These are phyloP conservation scores for Gentiana macrophylla DNA, from an alignment of 257 asterid genomes.

Conservation along the genomic window DNA sequence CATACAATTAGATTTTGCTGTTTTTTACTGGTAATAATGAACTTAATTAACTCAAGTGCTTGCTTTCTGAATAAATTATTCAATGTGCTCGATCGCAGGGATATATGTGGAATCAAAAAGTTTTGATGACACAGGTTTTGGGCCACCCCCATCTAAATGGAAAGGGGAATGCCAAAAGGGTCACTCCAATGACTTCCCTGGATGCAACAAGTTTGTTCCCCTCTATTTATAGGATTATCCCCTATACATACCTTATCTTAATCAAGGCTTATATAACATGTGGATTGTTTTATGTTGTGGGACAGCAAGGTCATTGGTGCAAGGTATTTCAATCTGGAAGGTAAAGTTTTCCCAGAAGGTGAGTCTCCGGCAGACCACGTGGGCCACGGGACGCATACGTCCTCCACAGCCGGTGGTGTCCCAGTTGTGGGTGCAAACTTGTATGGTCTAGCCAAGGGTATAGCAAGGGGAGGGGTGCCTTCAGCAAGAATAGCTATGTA, in stretches of 20 bases:
- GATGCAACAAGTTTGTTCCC: constrained; percentile 58
- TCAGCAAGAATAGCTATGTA: background rate
- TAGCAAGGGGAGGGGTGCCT: background rate
- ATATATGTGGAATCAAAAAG: constrained; percentile 41
- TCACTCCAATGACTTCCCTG: constrained; percentile 34
- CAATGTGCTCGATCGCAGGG: constrained; percentile 19
- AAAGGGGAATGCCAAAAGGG: constrained; percentile 48
- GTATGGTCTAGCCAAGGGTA: background rate
- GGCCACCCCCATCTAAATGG: constrained; percentile 76
- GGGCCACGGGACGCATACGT: background rate
- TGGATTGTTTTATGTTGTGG: no score
- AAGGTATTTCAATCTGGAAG: no score
- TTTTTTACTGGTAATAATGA: background rate
- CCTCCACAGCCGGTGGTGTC: background rate
- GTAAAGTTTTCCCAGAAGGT: no score
- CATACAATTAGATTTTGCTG: no score
- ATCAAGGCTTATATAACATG: no score
- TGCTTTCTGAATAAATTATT: background rate
- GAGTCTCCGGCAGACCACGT: no score
- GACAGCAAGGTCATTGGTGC: no score
- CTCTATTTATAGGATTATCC: background rate
- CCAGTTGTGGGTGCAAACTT: background rate
- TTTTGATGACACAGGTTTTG: constrained; percentile 51
- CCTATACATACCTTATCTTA: no score
- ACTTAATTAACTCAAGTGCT: no score